Evolutionary conservation across 805 yeast genomes (phyloP).

Genomic region (Cyberlindnera veronae): DNA sequence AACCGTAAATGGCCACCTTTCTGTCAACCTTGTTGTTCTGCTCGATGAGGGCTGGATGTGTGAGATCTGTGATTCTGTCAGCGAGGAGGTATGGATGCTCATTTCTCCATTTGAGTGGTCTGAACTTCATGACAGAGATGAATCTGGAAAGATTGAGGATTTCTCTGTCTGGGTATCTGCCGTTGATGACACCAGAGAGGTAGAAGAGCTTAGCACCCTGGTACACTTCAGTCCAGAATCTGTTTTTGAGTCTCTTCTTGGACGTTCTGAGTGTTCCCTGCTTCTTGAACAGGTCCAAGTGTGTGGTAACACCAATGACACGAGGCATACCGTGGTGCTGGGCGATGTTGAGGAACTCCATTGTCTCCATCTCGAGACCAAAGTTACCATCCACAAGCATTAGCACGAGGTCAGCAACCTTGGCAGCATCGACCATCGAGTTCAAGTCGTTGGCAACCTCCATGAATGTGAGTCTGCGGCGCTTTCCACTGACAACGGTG

Average conservation of each 20-base stretch:
- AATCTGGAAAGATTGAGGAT: constrained; percentile 87
- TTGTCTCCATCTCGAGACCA: constrained; percentile 99
- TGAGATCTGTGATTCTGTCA: constrained; percentile 88
- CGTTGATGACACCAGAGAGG: constrained; percentile 92
- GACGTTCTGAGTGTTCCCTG: constrained; percentile 87
- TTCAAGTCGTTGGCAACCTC: constrained; percentile 92
- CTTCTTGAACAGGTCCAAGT: constrained; percentile 87
- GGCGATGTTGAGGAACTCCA: constrained; percentile 94
- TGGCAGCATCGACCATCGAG: constrained; percentile 95
- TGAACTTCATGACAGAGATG: constrained; percentile 94
- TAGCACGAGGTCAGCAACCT: constrained; percentile 88
- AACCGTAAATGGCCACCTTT: constrained; percentile 89
- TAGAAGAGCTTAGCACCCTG: constrained; percentile 96
- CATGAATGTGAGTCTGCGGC: constrained; percentile 86
- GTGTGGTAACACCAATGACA: constrained; percentile 92
- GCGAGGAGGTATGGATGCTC: constrained; percentile 94
- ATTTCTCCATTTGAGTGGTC: constrained; percentile 99
- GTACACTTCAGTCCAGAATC: constrained; percentile 99
- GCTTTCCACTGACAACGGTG: constrained; percentile 93
- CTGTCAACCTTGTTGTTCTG: constrained; percentile 82
- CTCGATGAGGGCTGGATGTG: constrained; percentile 83
- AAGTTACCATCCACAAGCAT: constrained; percentile 93
- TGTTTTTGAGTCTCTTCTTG: constrained; percentile 84
- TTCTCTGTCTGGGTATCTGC: constrained; percentile 97
- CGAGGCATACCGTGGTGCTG: constrained; percentile 99